phyloP scores from a whole-genome alignment of 306 rosid genomes.

The Cucurbita moschata region DNA sequence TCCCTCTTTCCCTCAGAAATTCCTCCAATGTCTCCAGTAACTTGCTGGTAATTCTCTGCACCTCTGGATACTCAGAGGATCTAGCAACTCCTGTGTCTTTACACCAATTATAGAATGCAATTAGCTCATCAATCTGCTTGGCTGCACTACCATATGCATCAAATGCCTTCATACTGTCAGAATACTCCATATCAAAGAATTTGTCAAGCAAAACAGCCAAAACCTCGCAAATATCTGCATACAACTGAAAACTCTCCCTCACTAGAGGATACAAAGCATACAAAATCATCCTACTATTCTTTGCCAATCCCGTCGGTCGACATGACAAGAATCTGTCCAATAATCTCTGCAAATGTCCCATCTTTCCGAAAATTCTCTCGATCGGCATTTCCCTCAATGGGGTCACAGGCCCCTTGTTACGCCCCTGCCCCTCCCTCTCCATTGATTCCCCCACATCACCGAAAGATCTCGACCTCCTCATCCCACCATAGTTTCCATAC shows the following conservation, averaged over 20 bases:
- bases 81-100: slow-evolving; percentile 73
- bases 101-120: slow-evolving; percentile 62
- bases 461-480: slow-evolving; percentile 72
- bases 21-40: slow-evolving; percentile 86
- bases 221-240: slow-evolving; percentile 84
- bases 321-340: slow-evolving; percentile 77
- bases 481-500: slow-evolving; percentile 43
- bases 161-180: slow-evolving; percentile 81
- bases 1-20: slow-evolving; percentile 84
- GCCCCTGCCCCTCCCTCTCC: slow-evolving; percentile 31
- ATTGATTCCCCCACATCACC: slow-evolving; percentile 60
- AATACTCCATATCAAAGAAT: slow-evolving; percentile 89
- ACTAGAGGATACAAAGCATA: slow-evolving; percentile 74
- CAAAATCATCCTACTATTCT: slow-evolving; percentile 65
- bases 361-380: slow-evolving; percentile 74
- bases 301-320: slow-evolving; percentile 88
- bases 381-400: slow-evolving; percentile 83
- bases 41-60: slow-evolving; percentile 81
- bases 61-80: slow-evolving; percentile 89
- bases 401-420: slow-evolving; percentile 33
- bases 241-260: slow-evolving; percentile 79
- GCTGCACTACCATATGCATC: slow-evolving; percentile 91
- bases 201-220: slow-evolving; percentile 81
- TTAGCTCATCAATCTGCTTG: slow-evolving; percentile 79
- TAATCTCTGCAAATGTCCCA: slow-evolving; percentile 84